Evolutionary conservation across 495 filamentous ascomycete genomes (phyloP), one percentile per base, ranked within the genome.

Genomic region (Amniculicola lignicola): DNA sequence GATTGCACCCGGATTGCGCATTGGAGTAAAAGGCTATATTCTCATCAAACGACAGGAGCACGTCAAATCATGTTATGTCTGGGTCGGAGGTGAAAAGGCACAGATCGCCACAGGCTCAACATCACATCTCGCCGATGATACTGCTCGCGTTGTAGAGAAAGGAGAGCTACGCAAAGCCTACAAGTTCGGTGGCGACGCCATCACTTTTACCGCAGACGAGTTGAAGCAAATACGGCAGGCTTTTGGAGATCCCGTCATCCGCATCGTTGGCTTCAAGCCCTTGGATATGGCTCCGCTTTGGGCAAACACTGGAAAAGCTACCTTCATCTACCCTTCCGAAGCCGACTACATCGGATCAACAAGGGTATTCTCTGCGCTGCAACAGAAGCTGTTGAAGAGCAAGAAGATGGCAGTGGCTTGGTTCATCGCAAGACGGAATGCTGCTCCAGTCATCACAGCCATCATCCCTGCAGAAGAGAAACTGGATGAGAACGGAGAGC

Each of bases 251-350:
- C 87, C 90, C 2, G 77, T 85, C 25, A 85, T 99, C 54, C 84
- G 91, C 5, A 86, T 99, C 48, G 86, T 97, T 50, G 94, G 94
- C 3, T 99, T 99, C 78, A 99, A 96, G 66, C 82, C 87, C 3
- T 70, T 85, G 15, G 80, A 81, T 6, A 75, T 82, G 61, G 75
- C 96, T 2, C 87, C 86, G 4, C 77, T 88, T 46, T 95, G 93
- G 89, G 89, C 92, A 3, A 90, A 88, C 36, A 73, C 86, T 29
- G 88, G 86, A 66, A 89, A 89, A 44, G 86, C 90, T 5, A 86
- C 82, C 12, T 97, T 96, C 74, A 88, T 97, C 60, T 99, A 95
- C 69, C 93, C 94, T 1, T 90, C 88, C 14, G 94, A 99, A 66
- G 84, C 89, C 51, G 84, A 89, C 48, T 94, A 82, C 55, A 76